Conservation (phyloP, 2,329 filamentous ascomycete species). For the Lecanicillium sp. region DNA sequence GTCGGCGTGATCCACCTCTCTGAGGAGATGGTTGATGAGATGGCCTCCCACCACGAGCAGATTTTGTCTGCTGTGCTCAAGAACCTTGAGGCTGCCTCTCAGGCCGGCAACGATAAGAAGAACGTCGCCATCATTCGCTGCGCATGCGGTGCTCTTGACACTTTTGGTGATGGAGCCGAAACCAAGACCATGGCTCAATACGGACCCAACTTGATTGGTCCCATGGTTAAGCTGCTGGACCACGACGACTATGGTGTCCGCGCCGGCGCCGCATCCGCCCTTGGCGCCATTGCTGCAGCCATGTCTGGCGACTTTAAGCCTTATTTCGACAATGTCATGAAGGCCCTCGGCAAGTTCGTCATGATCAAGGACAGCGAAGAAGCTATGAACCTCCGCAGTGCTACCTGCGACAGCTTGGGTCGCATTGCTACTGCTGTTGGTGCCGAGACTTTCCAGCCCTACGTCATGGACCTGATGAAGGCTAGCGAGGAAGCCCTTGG, state of each 20-base stretch:
- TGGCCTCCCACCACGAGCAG: slow-evolving; percentile 74
- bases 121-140: slow-evolving; percentile 82
- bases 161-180: slow-evolving; percentile 83
- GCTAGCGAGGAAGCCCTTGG: slow-evolving; percentile 85
- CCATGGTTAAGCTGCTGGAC: slow-evolving; percentile 74
- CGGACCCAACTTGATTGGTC: slow-evolving; percentile 71
- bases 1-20: slow-evolving; percentile 84
- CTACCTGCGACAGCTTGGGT: slow-evolving; percentile 86
- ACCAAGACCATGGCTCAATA: slow-evolving; percentile 68
- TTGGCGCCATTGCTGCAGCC: slow-evolving; percentile 83
- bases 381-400: slow-evolving; percentile 80
- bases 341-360: slow-evolving; percentile 75
- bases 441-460: slow-evolving; percentile 77
- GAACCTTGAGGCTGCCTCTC: slow-evolving; percentile 77
- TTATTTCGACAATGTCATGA: slow-evolving; percentile 90
- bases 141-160: slow-evolving; percentile 83
- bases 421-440: slow-evolving; percentile 88
- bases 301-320: slow-evolving; percentile 76
- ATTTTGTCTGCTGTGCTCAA: slow-evolving; percentile 79
- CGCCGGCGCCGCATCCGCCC: slow-evolving; percentile 77
- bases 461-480: slow-evolving; percentile 82
- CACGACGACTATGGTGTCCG: slow-evolving; percentile 87
- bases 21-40: slow-evolving; percentile 86
- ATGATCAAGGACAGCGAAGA: slow-evolving; percentile 82
- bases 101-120: slow-evolving; percentile 60